A percentile compares a stretch with the other conserved stretches of the same genome.
phyloP scores from a whole-genome alignment of 257 asterid species.

The Fraxinus anomala region DNA sequence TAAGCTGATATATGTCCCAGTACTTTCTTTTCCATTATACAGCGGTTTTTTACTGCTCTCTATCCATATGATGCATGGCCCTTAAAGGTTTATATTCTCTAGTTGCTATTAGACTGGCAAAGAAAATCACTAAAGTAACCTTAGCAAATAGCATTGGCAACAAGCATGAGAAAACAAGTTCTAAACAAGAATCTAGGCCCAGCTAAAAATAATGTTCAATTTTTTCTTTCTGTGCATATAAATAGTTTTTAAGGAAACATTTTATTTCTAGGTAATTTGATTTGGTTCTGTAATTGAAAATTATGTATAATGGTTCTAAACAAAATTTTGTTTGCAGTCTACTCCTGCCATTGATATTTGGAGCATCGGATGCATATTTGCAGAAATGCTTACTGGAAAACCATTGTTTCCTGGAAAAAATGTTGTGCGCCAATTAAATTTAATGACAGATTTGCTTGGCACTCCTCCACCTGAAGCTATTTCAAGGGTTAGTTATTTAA shows the following conservation, averaged over 20 bases:
- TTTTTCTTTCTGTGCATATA: background rate
- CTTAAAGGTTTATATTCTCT: background rate
- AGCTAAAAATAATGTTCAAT: background rate
- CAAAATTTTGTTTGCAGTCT: slow-evolving; percentile 56
- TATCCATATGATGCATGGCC: background rate
- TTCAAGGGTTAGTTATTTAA: slow-evolving; percentile 65
- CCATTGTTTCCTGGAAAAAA: slow-evolving; percentile 95
- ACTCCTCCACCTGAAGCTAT: slow-evolving; percentile 86
- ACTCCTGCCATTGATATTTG: slow-evolving; percentile 96
- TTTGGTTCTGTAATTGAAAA: background rate
- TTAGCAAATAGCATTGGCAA: background rate
- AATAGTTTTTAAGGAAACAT: background rate
- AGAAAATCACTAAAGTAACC: background rate
- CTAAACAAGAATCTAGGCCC: background rate
- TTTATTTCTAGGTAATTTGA: slow-evolving; percentile 13
- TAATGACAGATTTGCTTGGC: slow-evolving; percentile 92
- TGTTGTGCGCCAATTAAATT: slow-evolving; percentile 87
- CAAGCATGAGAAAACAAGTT: background rate
- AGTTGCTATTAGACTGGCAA: background rate
- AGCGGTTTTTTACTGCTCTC: background rate
- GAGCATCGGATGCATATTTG: slow-evolving; percentile 97
- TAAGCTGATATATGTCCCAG: slow-evolving; percentile 41
- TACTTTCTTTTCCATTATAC: slow-evolving; percentile 14
- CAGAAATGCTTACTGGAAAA: slow-evolving; percentile 84
- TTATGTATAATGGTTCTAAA: slow-evolving; percentile 9